These are phyloP conservation scores for Apophysomyces variabilis DNA, from an alignment of 371 early-diverging fungal genomes.

Conservation along the genomic window DNA sequence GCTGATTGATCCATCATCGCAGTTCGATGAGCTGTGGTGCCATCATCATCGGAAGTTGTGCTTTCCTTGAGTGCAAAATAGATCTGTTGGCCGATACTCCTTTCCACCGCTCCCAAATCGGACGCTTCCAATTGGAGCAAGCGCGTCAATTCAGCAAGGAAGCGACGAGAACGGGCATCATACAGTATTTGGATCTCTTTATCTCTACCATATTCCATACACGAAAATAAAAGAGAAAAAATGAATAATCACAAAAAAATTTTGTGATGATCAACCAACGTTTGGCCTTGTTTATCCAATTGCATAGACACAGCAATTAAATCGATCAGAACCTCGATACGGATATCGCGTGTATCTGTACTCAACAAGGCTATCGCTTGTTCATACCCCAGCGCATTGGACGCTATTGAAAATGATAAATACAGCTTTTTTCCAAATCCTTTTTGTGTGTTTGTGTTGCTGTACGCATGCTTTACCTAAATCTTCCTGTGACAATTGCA, in stretches of 20 bases:
- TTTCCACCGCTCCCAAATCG: constrained; percentile 44
- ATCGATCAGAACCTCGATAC: constrained; percentile 42
- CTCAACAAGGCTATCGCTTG: constrained; percentile 23
- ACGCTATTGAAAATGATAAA: neutral
- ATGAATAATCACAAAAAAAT: neutral
- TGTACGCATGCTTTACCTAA: constrained; percentile 20
- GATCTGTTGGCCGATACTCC: constrained; percentile 50
- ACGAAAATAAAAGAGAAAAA: neutral
- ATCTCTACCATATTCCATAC: neutral
- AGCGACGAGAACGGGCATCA: constrained; percentile 46
- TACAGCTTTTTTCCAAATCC: no score
- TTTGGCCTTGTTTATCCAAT: constrained; percentile 16
- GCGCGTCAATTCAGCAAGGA: constrained; percentile 36
- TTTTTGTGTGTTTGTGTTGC: no score
- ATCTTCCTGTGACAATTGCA: constrained; percentile 30
- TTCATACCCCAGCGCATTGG: constrained; percentile 15
- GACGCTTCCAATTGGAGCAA: constrained; percentile 20
- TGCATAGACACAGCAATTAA: constrained; percentile 32
- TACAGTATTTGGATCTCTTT: constrained; percentile 28
- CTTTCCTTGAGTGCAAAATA: constrained; percentile 46
- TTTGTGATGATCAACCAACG: neutral
- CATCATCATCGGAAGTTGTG: constrained; percentile 13
- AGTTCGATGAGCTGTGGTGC: neutral
- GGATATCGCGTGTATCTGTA: constrained; percentile 33
- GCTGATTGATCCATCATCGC: constrained; percentile 42